A percentile compares a stretch with the other conserved stretches of the same genome.
These are phyloP conservation scores for Fusarium duplospermum DNA, from an alignment of 2,329 filamentous ascomycete species.

Conservation along the genomic window DNA sequence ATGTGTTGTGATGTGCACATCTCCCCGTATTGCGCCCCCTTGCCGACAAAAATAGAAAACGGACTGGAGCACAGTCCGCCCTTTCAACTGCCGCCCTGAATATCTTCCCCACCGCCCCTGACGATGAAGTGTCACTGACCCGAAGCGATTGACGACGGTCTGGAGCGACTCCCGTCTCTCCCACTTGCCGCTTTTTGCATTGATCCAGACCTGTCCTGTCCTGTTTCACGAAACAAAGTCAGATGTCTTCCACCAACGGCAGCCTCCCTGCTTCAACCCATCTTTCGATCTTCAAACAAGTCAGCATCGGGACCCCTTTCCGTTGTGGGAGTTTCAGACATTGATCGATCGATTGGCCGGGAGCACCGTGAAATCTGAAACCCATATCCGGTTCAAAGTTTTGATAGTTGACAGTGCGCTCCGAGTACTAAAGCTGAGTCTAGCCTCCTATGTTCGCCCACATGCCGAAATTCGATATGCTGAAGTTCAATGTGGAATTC, in stretches of 20 bases:
- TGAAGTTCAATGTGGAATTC: not conserved
- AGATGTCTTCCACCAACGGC: slow-evolving; percentile 1
- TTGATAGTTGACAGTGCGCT: not conserved
- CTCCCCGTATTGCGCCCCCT: slow-evolving; percentile 12
- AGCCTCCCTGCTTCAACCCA: not conserved
- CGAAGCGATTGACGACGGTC: slow-evolving; percentile 12
- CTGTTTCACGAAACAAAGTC: slow-evolving; percentile 29
- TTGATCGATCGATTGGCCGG: slow-evolving; percentile 16
- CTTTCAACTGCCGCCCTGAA: slow-evolving; percentile 36
- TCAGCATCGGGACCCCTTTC: slow-evolving; percentile 17
- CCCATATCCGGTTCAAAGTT: slow-evolving; percentile 1
- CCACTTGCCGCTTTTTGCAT: slow-evolving; percentile 26
- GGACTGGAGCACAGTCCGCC: slow-evolving; percentile 1
- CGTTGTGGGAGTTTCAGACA: slow-evolving; percentile 23
- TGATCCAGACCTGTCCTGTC: slow-evolving; percentile 15
- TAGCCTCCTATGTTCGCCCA: not conserved
- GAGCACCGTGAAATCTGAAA: slow-evolving; percentile 15
- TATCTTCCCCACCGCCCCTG: slow-evolving; percentile 41
- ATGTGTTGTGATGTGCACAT: slow-evolving; percentile 1
- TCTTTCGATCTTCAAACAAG: slow-evolving; percentile 21
- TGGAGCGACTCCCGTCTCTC: slow-evolving; percentile 11
- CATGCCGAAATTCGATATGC: not conserved
- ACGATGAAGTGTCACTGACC: slow-evolving; percentile 33
- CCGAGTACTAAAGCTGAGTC: not conserved
- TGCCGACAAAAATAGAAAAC: slow-evolving; percentile 38